Evolutionary conservation across 495 filamentous ascomycete genomes (phyloP), one percentile per base, ranked within the genome.

Genomic region (Stereocaulon alpinum): DNA sequence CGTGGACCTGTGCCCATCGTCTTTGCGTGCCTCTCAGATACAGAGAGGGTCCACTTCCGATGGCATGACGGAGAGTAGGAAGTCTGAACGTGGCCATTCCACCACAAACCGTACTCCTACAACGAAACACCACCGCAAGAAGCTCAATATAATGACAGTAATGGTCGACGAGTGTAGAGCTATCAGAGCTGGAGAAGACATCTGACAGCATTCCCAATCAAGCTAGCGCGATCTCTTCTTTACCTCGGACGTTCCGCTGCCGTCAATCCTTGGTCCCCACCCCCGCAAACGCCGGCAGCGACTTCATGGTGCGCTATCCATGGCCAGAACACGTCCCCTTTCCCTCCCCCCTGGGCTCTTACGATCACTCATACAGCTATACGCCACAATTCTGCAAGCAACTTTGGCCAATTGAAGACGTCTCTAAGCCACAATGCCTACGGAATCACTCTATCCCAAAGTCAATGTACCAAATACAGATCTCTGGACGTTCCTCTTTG

Each of bases 1-100:
- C 89, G 71, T 92, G 88, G 11, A 95, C 91, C 62, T 86, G 88
- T 10, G 93, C 94, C 86, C 88, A 91, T 64, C 94, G 82, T 55
- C 87, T 79, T 68, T 97, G 93, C 43, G 63, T 37, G 2, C 57
- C 49, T 59, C 66, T 61, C 29, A 70, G 45, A 50, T 63, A 66
- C 29, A 63, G 70, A 20, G 64, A 65, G 48, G 17, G 3, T 20
- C 61, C 63, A 3, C 63, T 64, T 43, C 65, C 66, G 30, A 68
- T 55, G 20, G 67, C 55, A 63, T 70, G 55, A 29, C 67, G 69
- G 12, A 69, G 53, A 30, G 60, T 52, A 57, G 69, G 64, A 24
- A 68, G 55, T 60, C 66, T 57, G 40, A 65, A 64, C 27, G 51
- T 64, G 12, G 69, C 61, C 70, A 72, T 71, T 41, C 20, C n/a